Evolutionary conservation across 2,329 filamentous ascomycete species (phyloP).

Genomic region (Arthrinium puccinioides): DNA sequence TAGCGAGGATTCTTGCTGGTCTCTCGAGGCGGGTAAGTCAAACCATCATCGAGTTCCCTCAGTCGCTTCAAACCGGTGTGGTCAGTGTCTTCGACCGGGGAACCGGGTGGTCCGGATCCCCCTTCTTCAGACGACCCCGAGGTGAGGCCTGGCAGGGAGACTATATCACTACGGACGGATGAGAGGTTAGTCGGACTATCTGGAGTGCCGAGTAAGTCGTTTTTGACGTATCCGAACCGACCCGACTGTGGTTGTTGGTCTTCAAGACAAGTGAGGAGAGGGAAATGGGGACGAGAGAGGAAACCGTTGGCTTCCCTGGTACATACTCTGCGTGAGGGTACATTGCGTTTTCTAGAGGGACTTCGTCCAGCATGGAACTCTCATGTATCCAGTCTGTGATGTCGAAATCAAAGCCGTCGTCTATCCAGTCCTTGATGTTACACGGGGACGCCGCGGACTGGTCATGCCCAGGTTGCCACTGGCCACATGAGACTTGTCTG

Average conservation of each 20-base stretch:
- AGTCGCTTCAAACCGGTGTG: conserved; percentile 6
- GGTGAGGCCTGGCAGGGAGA: conserved; percentile 24
- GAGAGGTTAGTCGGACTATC: no score
- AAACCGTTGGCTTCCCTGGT: no score
- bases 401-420: conserved; percentile 3
- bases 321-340: no score
- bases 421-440: conserved; percentile 3
- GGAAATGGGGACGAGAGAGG: no score
- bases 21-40: conserved; percentile 21
- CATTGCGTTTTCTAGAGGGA: no score
- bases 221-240: no score
- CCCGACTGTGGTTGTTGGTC: no score
- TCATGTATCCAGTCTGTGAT: no score
- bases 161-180: no score
- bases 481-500: not conserved
- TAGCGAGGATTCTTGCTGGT: conserved; percentile 15
- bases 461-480: conserved; percentile 1
- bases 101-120: conserved; percentile 20
- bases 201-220: no score
- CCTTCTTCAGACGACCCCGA: conserved; percentile 24
- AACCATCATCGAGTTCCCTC: conserved; percentile 23
- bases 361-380: conserved; percentile 2
- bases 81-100: conserved; percentile 13
- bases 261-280: no score
- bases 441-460: conserved; percentile 1